Conservation (phyloP, 176 grass and related monocot species). For the Cenchrus fungigraminus region DNA sequence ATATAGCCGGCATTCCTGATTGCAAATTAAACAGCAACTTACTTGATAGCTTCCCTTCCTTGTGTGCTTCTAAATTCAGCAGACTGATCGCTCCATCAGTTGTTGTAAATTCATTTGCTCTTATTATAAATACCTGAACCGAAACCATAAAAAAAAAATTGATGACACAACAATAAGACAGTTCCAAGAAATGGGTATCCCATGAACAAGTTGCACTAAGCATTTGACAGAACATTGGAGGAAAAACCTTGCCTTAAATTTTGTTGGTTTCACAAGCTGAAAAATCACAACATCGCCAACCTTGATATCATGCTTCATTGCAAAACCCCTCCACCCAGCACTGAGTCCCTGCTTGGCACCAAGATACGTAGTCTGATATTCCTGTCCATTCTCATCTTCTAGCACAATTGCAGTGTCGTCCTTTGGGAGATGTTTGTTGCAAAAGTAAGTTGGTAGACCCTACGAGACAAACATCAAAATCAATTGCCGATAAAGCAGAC, state of each 20-base stretch:
- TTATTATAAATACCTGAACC: constrained; percentile 49
- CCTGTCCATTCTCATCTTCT: constrained; percentile 51
- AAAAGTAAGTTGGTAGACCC: constrained; percentile 45
- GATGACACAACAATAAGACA: too few species aligned
- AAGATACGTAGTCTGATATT: constrained; percentile 22
- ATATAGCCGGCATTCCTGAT: neutral
- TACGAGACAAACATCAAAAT: constrained; percentile 14
- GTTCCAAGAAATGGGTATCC: neutral
- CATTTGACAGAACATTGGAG: neutral
- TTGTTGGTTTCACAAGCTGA: constrained; percentile 36
- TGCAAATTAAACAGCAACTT: constrained; percentile 7
- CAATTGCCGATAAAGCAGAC: constrained; percentile 6
- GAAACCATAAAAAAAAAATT: too few species aligned
- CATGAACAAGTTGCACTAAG: neutral
- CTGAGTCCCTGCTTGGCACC: constrained; percentile 47
- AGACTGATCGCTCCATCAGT: constrained; percentile 37
- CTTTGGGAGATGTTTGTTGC: constrained; percentile 57
- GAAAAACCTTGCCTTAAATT: constrained; percentile 51
- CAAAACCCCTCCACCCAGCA: constrained; percentile 55
- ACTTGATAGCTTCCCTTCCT: constrained; percentile 41
- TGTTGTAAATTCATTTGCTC: constrained; percentile 25
- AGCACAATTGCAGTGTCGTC: constrained; percentile 24
- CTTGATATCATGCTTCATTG: constrained; percentile 40
- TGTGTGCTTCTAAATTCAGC: constrained; percentile 20
- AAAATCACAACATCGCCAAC: constrained; percentile 49